These are phyloP conservation scores for Chloroidium sp. DNA, from an alignment of 163 green algal species.

Conservation along the genomic window DNA sequence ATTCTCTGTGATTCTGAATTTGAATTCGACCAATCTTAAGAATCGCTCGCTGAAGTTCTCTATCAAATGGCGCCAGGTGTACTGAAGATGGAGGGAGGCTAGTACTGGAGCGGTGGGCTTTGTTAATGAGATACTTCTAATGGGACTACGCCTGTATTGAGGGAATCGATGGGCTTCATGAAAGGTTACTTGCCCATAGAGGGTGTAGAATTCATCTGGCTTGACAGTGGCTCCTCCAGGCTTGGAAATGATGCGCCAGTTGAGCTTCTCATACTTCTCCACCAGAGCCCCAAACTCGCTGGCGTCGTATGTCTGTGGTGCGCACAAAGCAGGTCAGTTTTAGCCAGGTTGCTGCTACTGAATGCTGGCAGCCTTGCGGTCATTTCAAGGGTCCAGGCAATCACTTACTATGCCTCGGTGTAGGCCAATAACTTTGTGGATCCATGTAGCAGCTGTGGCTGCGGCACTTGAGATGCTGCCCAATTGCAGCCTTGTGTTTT, in stretches of 20 bases:
- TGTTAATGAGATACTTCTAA: no score
- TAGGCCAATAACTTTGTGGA: background rate
- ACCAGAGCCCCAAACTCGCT: constrained; percentile 56
- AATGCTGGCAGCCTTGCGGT: background rate
- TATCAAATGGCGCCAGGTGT: no score
- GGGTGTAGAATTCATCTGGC: constrained; percentile 79
- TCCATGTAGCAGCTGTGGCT: no score
- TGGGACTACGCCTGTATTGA: no score
- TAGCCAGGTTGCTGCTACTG: background rate
- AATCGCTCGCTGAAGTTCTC: no score
- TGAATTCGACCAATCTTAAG: no score
- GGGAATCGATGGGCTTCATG: no score
- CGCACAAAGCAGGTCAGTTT: background rate
- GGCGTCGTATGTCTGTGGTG: constrained; percentile 48
- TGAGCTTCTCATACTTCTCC: constrained; percentile 70
- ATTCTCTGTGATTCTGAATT: no score
- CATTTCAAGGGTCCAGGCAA: background rate
- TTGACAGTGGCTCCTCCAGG: constrained; percentile 84
- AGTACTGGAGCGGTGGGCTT: no score
- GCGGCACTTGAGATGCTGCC: no score
- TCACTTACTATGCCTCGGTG: background rate
- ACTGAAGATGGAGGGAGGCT: no score
- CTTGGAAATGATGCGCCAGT: constrained; percentile 84
- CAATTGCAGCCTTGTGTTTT: no score
- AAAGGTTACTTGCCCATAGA: constrained; percentile 45